Evolutionary conservation across 345 rosid genomes (phyloP).

Genomic region (Populus pruinosa): DNA sequence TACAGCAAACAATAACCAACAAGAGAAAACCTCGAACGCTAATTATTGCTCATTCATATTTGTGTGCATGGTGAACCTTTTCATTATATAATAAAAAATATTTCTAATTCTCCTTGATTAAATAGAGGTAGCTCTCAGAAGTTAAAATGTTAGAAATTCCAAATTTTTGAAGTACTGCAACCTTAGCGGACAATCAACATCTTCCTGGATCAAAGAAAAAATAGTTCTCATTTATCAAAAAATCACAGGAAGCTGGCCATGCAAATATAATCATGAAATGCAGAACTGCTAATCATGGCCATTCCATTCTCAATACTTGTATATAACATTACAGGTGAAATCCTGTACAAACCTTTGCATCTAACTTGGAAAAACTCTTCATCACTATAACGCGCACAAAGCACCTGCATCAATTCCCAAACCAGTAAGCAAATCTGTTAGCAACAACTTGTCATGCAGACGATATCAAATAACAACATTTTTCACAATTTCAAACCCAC

Average conservation of each 20-base stretch:
- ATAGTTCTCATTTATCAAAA: not conserved
- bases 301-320: too few species aligned
- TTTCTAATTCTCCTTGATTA: too few species aligned
- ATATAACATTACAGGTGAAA: too few species aligned
- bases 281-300: too few species aligned
- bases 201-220: too few species aligned
- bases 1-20: not conserved
- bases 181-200: too few species aligned
- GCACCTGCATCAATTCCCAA: constrained; percentile 50
- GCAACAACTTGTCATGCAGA: not conserved
- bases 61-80: not conserved
- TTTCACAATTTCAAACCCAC: constrained; percentile 20
- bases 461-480: not conserved
- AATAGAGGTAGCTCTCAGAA: not conserved
- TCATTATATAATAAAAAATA: not conserved
- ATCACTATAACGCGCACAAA: constrained; percentile 75
- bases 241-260: not conserved
- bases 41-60: too few species aligned
- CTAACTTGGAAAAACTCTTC: constrained; percentile 69
- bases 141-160: not conserved
- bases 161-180: not conserved
- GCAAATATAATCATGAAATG: not conserved
- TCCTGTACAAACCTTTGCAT: constrained; percentile 55
- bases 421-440: not conserved
- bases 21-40: too few species aligned